phyloP scores from a whole-genome alignment of 2,329 filamentous ascomycete species.

The Colletotrichum gigasporum region DNA sequence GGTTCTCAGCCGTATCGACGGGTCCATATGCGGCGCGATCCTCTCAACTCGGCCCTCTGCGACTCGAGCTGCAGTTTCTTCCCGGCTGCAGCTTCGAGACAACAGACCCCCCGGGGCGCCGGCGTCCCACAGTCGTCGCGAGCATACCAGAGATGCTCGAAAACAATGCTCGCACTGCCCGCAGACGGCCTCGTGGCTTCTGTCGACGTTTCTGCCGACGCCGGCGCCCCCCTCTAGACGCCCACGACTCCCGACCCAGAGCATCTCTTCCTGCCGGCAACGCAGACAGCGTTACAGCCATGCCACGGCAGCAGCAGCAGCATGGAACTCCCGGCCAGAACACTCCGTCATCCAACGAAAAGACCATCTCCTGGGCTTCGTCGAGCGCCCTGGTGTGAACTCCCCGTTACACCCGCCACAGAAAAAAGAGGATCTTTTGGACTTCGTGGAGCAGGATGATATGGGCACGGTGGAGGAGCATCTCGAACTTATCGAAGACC shows the following conservation, averaged over 20 bases:
- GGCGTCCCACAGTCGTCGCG: constrained; percentile 6
- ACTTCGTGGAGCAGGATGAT: constrained; percentile 59
- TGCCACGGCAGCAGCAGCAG: constrained; percentile 30
- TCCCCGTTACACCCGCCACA: no score
- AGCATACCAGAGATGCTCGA: not conserved
- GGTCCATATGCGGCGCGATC: constrained; percentile 67
- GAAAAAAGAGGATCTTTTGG: constrained; percentile 64
- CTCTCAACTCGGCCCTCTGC: constrained; percentile 54
- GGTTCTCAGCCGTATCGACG: constrained; percentile 66
- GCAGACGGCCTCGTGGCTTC: constrained; percentile 49
- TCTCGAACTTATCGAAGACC: constrained; percentile 60
- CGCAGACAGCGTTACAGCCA: constrained; percentile 21
- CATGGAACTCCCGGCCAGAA: constrained; percentile 32
- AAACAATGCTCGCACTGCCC: constrained; percentile 36
- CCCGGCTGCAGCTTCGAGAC: constrained; percentile 16
- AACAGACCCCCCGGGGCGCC: constrained; percentile 22
- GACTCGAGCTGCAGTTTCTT: constrained; percentile 22
- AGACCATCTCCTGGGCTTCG: constrained; percentile 61
- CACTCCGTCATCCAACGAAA: constrained; percentile 20
- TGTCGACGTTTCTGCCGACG: constrained; percentile 49
- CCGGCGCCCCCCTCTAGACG: constrained; percentile 36
- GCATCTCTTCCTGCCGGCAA: constrained; percentile 1
- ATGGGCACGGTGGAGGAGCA: constrained; percentile 62
- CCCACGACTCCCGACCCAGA: constrained; percentile 27
- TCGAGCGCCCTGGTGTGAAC: constrained; percentile 51